Evolutionary conservation across 75 land plant species (phyloP).

Genomic region (Pinus taeda): DNA sequence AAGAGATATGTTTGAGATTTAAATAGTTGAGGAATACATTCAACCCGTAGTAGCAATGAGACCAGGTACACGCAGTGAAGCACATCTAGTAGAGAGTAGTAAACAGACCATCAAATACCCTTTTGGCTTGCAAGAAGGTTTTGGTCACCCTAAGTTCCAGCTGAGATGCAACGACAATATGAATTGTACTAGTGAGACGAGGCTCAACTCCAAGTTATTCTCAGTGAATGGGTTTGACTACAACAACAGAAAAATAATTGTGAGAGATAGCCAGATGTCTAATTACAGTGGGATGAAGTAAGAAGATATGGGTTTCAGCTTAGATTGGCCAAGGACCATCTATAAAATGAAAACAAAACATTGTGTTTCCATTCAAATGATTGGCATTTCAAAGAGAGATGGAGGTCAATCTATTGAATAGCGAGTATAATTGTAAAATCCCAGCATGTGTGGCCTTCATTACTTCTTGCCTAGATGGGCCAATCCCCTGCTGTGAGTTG

Average conservation of each 20-base stretch:
- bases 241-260: not conserved
- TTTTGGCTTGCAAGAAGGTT: conserved; percentile 1
- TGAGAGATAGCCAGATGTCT: conserved; percentile 11
- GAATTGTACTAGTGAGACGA: not conserved
- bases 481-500: conserved; percentile 8
- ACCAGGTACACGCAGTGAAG: not conserved
- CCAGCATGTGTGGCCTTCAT: conserved; percentile 9
- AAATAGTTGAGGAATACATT: no score
- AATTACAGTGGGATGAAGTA: not conserved
- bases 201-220: conserved; percentile 6
- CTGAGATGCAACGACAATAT: not conserved
- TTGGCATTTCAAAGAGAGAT: conserved; percentile 6
- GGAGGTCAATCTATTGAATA: not conserved
- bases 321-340: not conserved
- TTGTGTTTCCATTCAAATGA: conserved; percentile 12
- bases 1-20: no score
- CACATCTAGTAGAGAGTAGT: not conserved
- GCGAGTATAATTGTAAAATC: conserved; percentile 8
- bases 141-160: not conserved
- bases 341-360: not conserved
- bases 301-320: not conserved
- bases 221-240: not conserved
- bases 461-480: conserved; percentile 1
- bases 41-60: no score
- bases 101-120: not conserved